Evolutionary conservation across 352 stramenopile species (phyloP).

Genomic region (Phytophthora sp.): DNA sequence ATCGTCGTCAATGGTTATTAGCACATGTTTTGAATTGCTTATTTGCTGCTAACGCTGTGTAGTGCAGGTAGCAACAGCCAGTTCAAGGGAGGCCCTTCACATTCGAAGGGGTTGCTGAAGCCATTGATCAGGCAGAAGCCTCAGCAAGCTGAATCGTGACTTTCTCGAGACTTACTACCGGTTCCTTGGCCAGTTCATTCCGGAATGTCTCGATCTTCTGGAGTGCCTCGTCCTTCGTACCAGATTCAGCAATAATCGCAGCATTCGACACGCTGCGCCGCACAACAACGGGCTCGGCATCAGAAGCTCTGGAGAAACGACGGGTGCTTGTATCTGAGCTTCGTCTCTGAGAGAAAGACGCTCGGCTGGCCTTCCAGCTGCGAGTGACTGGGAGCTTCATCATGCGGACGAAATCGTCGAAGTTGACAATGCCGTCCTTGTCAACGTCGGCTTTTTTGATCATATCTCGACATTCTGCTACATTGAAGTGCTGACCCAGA

Average conservation of each 20-base stretch:
- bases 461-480: conserved; percentile 64
- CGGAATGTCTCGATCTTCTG: conserved; percentile 28
- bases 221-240: conserved; percentile 28
- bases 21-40: too few relatives aligned
- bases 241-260: conserved; percentile 33
- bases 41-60: too few relatives aligned
- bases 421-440: conserved; percentile 74
- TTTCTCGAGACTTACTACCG: neutral
- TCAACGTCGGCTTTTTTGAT: conserved; percentile 65
- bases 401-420: conserved; percentile 76
- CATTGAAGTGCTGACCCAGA: conserved; percentile 68
- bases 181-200: conserved; percentile 36
- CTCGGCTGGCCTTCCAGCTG: conserved; percentile 6
- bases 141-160: conserved; percentile 25
- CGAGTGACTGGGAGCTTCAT: conserved; percentile 42
- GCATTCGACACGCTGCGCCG: conserved; percentile 2
- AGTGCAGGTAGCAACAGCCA: too few relatives aligned
- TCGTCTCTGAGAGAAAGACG: conserved; percentile 12
- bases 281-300: conserved; percentile 19
- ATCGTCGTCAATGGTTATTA: too few relatives aligned
- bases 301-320: conserved; percentile 1
- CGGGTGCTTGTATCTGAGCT: conserved; percentile 27
- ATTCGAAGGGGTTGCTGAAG: too few relatives aligned
- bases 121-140: conserved; percentile 7
- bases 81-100: too few relatives aligned